Percentiles rank a stretch among this genome's conserved stretches.
Evolutionary conservation across 2,329 filamentous ascomycete genomes (phyloP).

Genomic region (Bertia moriformis): DNA sequence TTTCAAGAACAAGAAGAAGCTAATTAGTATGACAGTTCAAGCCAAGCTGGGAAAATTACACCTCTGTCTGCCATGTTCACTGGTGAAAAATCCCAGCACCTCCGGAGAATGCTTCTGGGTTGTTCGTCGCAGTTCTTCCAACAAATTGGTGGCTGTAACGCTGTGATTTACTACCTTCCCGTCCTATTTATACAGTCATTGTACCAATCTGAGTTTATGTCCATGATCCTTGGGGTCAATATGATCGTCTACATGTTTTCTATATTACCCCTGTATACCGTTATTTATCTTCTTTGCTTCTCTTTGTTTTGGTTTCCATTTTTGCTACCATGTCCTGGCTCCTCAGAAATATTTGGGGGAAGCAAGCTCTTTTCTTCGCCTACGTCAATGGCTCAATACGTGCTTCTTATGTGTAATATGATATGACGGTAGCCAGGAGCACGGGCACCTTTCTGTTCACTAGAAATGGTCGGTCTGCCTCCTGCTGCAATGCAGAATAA

Average conservation of each 20-base stretch:
- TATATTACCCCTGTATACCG: no score
- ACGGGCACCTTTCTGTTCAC: no score
- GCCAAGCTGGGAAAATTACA: background rate
- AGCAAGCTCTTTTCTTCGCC: background rate
- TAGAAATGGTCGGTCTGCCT: no score
- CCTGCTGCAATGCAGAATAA: no score
- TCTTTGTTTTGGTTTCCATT: no score
- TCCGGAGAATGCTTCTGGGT: background rate
- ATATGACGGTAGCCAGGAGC: no score
- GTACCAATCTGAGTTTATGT: background rate
- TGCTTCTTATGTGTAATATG: no score
- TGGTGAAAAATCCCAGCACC: background rate
- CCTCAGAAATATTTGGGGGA: background rate
- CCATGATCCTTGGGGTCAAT: background rate
- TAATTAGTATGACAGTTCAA: background rate
- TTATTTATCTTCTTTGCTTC: no score
- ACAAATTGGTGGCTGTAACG: conserved; percentile 1
- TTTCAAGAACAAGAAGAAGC: no score
- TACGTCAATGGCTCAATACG: no score
- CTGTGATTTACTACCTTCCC: background rate
- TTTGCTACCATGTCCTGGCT: background rate
- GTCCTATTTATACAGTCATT: background rate
- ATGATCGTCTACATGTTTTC: conserved; percentile 1
- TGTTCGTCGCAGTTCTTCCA: background rate
- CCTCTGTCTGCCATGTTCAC: background rate